These are phyloP conservation scores for Durotheca rogersii DNA, from an alignment of 495 filamentous ascomycete species.

Conservation along the genomic window DNA sequence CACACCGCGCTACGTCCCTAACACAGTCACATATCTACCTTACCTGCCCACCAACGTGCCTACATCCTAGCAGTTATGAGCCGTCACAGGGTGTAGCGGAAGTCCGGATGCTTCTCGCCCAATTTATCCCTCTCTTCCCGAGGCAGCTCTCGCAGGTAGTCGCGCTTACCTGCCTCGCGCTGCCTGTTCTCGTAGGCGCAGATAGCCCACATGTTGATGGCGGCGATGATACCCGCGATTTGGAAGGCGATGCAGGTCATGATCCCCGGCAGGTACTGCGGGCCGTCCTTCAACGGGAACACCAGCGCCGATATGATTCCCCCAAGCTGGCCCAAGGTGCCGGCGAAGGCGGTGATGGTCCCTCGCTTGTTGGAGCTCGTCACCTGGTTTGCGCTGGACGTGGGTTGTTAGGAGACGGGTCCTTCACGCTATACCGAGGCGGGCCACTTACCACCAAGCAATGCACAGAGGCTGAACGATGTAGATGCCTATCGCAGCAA, in stretches of 20 bases:
- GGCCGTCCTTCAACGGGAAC: slow-evolving; percentile 56
- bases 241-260: slow-evolving; percentile 2
- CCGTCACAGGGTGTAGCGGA: slow-evolving; percentile 60
- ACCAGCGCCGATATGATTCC: slow-evolving; percentile 64
- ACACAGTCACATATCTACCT: too few species aligned
- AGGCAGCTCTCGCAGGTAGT: slow-evolving; percentile 54
- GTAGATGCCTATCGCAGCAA: slow-evolving; percentile 2
- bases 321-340: slow-evolving; percentile 67
- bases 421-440: background rate
- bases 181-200: slow-evolving; percentile 49
- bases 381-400: slow-evolving; percentile 71
- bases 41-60: too few species aligned
- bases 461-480: slow-evolving; percentile 1
- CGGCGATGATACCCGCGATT: background rate
- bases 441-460: slow-evolving; percentile 1
- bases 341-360: slow-evolving; percentile 69
- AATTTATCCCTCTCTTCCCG: slow-evolving; percentile 50
- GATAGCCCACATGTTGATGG: background rate
- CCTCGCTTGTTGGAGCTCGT: slow-evolving; percentile 69
- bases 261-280: slow-evolving; percentile 47
- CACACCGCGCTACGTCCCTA: too few species aligned
- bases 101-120: slow-evolving; percentile 66
- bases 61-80: too few species aligned
- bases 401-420: background rate
- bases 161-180: slow-evolving; percentile 55